Percentiles rank a stretch among this genome's conserved stretches.
Evolutionary conservation across 2,329 filamentous ascomycete species (phyloP).

Genomic region (Aspergillus texensis): DNA sequence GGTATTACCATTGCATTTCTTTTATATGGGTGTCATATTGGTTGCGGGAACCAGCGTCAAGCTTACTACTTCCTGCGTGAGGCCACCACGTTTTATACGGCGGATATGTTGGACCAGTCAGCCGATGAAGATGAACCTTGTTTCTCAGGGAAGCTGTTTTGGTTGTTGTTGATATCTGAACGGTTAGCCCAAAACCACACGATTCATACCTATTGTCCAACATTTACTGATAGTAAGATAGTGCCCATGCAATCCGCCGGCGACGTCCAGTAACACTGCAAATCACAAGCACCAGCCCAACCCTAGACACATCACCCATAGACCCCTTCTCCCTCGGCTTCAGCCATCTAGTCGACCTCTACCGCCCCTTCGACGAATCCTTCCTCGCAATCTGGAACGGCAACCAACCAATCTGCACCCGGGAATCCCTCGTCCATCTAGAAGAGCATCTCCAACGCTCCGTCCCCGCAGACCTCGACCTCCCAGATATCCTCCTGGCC

Average conservation of each 20-base stretch:
- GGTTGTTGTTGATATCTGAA: conserved; percentile 68
- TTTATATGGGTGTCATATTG: conserved; percentile 68
- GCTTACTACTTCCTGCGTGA: conserved; percentile 75
- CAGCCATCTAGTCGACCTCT: conserved; percentile 62
- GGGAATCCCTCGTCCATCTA: conserved; percentile 50
- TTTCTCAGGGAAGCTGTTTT: conserved; percentile 59
- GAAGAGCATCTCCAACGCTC: conserved; percentile 56
- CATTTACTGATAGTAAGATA: conserved; percentile 28
- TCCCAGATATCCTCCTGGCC: conserved; percentile 66
- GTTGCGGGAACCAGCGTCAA: conserved; percentile 68
- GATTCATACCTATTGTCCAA: too few relatives aligned
- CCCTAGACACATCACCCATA: conserved; percentile 54
- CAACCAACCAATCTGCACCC: conserved; percentile 45
- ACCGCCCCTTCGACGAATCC: conserved; percentile 64
- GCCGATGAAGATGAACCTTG: conserved; percentile 43
- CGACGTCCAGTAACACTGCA: conserved; percentile 66
- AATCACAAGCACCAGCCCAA: conserved; percentile 56
- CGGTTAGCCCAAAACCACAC: conserved; percentile 47
- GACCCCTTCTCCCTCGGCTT: conserved; percentile 61
- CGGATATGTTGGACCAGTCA: conserved; percentile 51
- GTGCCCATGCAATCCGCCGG: conserved; percentile 65
- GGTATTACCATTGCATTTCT: conserved; percentile 69
- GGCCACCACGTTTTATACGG: conserved; percentile 68
- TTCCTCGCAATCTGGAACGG: conserved; percentile 69
- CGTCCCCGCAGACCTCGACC: conserved; percentile 56